Conservation (phyloP, 257 asterid genomes). For the Pogostemon cablin region DNA sequence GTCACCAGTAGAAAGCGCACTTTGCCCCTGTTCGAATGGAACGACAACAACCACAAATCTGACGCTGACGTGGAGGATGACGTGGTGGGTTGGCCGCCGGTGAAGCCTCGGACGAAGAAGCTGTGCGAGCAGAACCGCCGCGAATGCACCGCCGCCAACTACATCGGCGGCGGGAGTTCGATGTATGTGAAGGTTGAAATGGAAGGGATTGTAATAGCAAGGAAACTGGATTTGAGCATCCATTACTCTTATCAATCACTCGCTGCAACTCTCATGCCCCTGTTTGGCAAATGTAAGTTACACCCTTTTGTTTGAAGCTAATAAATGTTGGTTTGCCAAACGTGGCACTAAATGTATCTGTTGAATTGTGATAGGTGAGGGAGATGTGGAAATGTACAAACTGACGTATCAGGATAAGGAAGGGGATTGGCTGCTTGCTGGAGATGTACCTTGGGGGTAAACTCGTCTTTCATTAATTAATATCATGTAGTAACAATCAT, state of each 20-base stretch:
- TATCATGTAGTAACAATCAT: too few relatives aligned
- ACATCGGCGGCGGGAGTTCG: slow-evolving; percentile 38
- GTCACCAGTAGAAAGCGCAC: slow-evolving; percentile 33
- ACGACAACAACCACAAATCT: slow-evolving; percentile 30
- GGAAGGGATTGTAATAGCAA: slow-evolving; percentile 73
- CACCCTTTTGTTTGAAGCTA: neutral
- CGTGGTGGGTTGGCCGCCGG: slow-evolving; percentile 76
- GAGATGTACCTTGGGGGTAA: slow-evolving; percentile 37
- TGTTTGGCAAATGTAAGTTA: slow-evolving; percentile 62
- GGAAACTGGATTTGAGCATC: slow-evolving; percentile 52
- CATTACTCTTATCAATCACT: slow-evolving; percentile 47
- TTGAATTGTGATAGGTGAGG: slow-evolving; percentile 39
- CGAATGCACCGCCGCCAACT: slow-evolving; percentile 31
- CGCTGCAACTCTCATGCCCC: slow-evolving; percentile 38
- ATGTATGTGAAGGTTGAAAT: slow-evolving; percentile 66
- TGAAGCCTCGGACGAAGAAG: slow-evolving; percentile 50
- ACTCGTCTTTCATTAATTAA: neutral
- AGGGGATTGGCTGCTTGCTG: slow-evolving; percentile 39
- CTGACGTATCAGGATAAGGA: slow-evolving; percentile 33
- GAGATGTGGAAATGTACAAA: slow-evolving; percentile 42
- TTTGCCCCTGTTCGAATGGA: slow-evolving; percentile 47
- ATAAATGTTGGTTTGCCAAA: neutral
- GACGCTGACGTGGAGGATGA: slow-evolving; percentile 28
- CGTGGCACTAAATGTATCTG: neutral
- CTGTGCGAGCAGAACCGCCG: slow-evolving; percentile 34